These are phyloP conservation scores for Aureobasidium uvarum DNA, from an alignment of 2,329 filamentous ascomycete species.

Conservation along the genomic window DNA sequence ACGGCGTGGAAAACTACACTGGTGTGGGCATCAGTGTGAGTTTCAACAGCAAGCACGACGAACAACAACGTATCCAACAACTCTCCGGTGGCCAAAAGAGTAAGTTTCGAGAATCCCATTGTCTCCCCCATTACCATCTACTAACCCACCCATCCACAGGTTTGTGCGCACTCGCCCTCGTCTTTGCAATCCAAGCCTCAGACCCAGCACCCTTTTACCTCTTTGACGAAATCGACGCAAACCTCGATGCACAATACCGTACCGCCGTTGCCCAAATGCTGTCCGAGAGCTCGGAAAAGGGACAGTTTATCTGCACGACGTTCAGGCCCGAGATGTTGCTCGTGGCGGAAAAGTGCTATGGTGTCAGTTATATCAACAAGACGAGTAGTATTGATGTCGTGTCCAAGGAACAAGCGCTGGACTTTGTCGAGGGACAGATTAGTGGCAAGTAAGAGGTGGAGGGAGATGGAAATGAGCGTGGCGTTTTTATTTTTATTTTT, in stretches of 20 bases:
- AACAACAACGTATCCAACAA: constrained; percentile 97
- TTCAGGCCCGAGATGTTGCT: constrained; percentile 96
- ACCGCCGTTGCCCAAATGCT: constrained; percentile 92
- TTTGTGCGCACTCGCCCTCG: constrained; percentile 92
- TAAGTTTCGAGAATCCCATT: no score
- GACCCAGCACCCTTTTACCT: constrained; percentile 98
- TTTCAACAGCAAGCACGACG: constrained; percentile 98
- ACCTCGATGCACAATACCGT: constrained; percentile 95
- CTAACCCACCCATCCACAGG: constrained; percentile 49
- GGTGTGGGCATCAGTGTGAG: constrained; percentile 96
- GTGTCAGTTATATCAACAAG: constrained; percentile 88
- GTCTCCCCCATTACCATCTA: no score
- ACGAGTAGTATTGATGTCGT: constrained; percentile 93
- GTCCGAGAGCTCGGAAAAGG: constrained; percentile 54
- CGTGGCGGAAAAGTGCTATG: constrained; percentile 96
- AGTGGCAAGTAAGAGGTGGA: constrained; percentile 23
- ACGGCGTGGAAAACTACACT: constrained; percentile 85
- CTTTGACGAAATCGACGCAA: constrained; percentile 98
- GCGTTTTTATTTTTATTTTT: not conserved
- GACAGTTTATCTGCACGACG: constrained; percentile 97
- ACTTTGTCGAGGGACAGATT: constrained; percentile 87
- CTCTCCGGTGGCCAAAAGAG: constrained; percentile 97
- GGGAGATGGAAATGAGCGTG: not conserved
- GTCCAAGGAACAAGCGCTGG: constrained; percentile 78
- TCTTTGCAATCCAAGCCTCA: constrained; percentile 98